Evolutionary conservation across 1,284 basidiomycete genomes (phyloP).

Genomic region (Ceratobasidium sp.): DNA sequence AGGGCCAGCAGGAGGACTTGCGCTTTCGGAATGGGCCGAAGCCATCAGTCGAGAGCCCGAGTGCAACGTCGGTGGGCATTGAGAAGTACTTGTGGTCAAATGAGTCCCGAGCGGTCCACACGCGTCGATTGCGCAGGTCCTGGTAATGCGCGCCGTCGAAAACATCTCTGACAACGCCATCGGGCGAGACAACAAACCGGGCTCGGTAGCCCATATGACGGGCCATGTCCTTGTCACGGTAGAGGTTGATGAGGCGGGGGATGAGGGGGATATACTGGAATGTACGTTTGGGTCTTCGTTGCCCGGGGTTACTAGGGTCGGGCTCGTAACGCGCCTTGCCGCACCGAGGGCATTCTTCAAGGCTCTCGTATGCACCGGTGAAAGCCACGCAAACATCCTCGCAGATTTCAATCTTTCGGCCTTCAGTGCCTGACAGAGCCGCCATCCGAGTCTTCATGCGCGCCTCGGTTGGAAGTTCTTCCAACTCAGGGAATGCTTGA

Average conservation of each 20-base stretch:
- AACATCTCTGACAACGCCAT: slow-evolving; percentile 32
- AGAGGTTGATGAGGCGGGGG: slow-evolving; percentile 40
- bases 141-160: slow-evolving; percentile 45
- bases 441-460: not conserved
- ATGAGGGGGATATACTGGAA: slow-evolving; percentile 45
- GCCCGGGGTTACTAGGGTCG: not conserved
- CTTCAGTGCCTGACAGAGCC: slow-evolving; percentile 3
- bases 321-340: slow-evolving; percentile 18
- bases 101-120: slow-evolving; percentile 3
- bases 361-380: slow-evolving; percentile 23
- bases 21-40: slow-evolving; percentile 33
- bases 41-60: slow-evolving; percentile 44
- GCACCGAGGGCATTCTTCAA: slow-evolving; percentile 44
- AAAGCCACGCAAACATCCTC: slow-evolving; percentile 41
- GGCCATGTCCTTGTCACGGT: not conserved
- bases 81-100: slow-evolving; percentile 37
- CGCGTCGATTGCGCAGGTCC: not conserved
- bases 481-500: not conserved
- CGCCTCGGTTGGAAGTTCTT: not conserved
- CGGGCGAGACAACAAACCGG: not conserved
- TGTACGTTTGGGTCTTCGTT: not conserved
- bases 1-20: slow-evolving; percentile 47
- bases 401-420: slow-evolving; percentile 40
- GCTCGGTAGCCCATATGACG: slow-evolving; percentile 34
- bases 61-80: slow-evolving; percentile 33